Evolutionary conservation across 306 rosid species (phyloP).

Genomic region (Malus sylvestris): DNA sequence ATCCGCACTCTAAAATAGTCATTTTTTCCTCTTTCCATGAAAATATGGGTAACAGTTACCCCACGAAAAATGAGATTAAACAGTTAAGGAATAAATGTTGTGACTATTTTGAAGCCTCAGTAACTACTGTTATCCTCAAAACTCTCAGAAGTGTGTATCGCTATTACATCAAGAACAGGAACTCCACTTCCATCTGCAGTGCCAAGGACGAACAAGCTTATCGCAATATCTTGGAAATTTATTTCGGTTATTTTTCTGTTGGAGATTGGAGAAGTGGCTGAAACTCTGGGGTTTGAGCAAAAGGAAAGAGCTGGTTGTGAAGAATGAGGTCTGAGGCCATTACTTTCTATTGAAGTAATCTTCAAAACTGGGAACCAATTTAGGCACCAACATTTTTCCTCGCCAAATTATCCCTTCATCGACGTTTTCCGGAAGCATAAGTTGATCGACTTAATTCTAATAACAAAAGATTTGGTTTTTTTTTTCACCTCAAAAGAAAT

Average conservation of each 20-base stretch:
- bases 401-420: no score
- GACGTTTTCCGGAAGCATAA: no score
- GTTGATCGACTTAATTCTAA: neutral
- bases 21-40: neutral
- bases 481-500: neutral
- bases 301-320: constrained; percentile 59
- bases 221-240: constrained; percentile 69
- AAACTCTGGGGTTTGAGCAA: constrained; percentile 44
- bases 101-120: neutral
- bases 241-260: constrained; percentile 31
- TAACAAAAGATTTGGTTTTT: neutral
- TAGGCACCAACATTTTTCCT: no score
- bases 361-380: no score
- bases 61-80: neutral
- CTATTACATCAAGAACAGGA: constrained; percentile 59
- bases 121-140: neutral
- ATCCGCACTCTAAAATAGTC: neutral
- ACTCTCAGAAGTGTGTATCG: constrained; percentile 13
- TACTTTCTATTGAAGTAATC: no score
- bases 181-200: constrained; percentile 64
- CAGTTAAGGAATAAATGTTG: neutral
- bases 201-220: constrained; percentile 56
- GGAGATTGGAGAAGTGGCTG: constrained; percentile 48
- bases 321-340: constrained; percentile 44
- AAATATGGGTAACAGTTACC: neutral